Base-by-base conservation (phyloP, 1,284 basidiomycete species). In the Moesziomyces globuligerus region DNA sequence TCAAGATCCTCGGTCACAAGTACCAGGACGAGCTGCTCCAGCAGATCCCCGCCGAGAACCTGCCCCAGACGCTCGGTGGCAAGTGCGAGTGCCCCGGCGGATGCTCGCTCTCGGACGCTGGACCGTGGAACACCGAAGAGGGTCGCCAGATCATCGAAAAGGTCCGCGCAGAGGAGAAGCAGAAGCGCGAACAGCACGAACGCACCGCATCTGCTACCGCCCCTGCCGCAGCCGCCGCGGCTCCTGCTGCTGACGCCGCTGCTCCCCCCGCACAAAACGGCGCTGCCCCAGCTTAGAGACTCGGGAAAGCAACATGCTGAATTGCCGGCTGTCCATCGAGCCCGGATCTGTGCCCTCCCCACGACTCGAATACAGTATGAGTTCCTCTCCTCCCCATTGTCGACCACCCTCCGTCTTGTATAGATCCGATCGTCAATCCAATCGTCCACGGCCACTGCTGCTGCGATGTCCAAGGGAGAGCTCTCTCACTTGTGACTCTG, bases 11-110 rank as follows among this genome's bases (percentile, higher is more conserved):
- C 20, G 79, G 79, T 26, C 52, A 50, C 48, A 64, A 58, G 48
- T 79, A 75, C 43, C 48, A 77, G 21, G 57, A 72, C 24, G 78
- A 81, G 48, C 66, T 81, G 21, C 41, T 69, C 13, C 58, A 71
- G 49, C 79, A 81, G 59, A 94, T 98, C 80, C 88, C 90, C 4
- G 85, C 84, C 17, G 90, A 92, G 84, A 92, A 91, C 83, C 83
- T 98, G 58, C 95, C 95, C 7, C 86, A 85, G 70, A 89, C 91
- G 73, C 88, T 96, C 79, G 94, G 95, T 15, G 95, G 95, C 3
- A 85, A 74, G 54, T 97, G 94, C 83, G 81, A 86, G 17, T 97
- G 94, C 77, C 75, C 80, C 0, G 91, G 88, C 6, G 91, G 93
- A 3, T 98, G 95, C 84, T 90, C 89, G 58, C 82, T 94, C 84